Conservation (phyloP, 768 basidiomycete genomes). For the Termitomyces titanicus region DNA sequence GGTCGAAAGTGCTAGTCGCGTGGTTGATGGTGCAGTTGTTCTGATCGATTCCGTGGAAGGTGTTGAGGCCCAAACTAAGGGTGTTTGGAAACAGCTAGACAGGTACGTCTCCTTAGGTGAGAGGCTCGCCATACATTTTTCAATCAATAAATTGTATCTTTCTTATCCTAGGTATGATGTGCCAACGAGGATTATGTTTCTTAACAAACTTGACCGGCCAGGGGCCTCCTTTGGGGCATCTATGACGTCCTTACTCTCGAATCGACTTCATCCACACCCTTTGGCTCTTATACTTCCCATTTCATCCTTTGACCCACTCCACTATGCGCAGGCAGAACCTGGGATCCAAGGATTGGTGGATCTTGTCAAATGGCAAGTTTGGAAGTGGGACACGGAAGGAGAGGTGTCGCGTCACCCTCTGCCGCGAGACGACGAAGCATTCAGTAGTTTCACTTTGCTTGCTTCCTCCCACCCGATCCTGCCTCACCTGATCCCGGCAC, state of each 20-base stretch:
- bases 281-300: conserved; percentile 69
- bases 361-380: conserved; percentile 79
- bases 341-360: conserved; percentile 85
- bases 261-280: conserved; percentile 75
- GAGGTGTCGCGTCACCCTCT: conserved; percentile 40
- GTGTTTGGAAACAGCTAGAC: conserved; percentile 85
- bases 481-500: conserved; percentile 61
- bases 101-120: conserved; percentile 53
- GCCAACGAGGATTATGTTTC: conserved; percentile 69
- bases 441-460: conserved; percentile 42
- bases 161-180: conserved; percentile 64
- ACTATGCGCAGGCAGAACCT: conserved; percentile 73
- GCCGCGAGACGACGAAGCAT: conserved; percentile 44
- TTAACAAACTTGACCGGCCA: conserved; percentile 87
- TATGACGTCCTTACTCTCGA: conserved; percentile 64
- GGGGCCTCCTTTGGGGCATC: conserved; percentile 79
- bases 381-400: conserved; percentile 66
- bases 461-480: conserved; percentile 63
- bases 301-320: conserved; percentile 64
- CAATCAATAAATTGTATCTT: neutral
- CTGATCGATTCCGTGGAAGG: conserved; percentile 89
- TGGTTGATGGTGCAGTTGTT: conserved; percentile 87
- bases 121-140: conserved; percentile 15
- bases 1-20: conserved; percentile 88
- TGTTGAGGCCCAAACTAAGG: conserved; percentile 86